These are phyloP conservation scores for Candida corydali DNA, from an alignment of 805 yeast species.

Conservation along the genomic window DNA sequence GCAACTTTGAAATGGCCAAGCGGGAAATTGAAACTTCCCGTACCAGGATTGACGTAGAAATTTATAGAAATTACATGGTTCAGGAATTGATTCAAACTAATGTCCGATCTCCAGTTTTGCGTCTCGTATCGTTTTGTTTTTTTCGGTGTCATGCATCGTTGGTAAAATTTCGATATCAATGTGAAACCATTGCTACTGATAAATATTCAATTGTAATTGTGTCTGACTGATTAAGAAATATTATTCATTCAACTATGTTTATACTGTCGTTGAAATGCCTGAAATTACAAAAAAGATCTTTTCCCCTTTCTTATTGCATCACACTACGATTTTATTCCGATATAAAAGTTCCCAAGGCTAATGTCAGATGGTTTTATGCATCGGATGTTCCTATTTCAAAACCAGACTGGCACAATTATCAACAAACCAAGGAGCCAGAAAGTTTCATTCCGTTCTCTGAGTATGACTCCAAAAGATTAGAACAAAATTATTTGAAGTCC, in stretches of 20 bases:
- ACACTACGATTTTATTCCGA: slow-evolving; percentile 15
- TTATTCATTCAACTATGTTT: too few relatives aligned
- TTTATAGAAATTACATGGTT: too few relatives aligned
- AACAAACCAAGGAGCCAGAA: slow-evolving; percentile 45
- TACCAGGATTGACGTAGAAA: slow-evolving; percentile 49
- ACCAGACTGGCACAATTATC: slow-evolving; percentile 58
- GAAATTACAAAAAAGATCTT: too few relatives aligned
- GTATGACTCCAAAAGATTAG: slow-evolving; percentile 61
- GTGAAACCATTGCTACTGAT: too few relatives aligned
- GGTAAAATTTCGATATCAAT: too few relatives aligned
- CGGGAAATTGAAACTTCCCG: slow-evolving; percentile 49
- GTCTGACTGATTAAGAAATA: too few relatives aligned
- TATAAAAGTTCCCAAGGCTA: slow-evolving; percentile 7
- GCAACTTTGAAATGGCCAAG: slow-evolving; percentile 57
- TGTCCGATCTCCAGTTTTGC: too few relatives aligned
- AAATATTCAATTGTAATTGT: too few relatives aligned
- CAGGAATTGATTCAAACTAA: too few relatives aligned
- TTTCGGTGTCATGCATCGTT: too few relatives aligned
- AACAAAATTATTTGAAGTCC: slow-evolving; percentile 20
- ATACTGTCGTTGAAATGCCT: too few relatives aligned
- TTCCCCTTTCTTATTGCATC: not conserved
- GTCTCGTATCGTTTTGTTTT: too few relatives aligned
- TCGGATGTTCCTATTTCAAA: slow-evolving; percentile 70
- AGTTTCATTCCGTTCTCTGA: slow-evolving; percentile 67
- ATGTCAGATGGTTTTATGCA: slow-evolving; percentile 72